phyloP scores from a whole-genome alignment of 1,139 yeast genomes.

The Pichia sp. region DNA sequence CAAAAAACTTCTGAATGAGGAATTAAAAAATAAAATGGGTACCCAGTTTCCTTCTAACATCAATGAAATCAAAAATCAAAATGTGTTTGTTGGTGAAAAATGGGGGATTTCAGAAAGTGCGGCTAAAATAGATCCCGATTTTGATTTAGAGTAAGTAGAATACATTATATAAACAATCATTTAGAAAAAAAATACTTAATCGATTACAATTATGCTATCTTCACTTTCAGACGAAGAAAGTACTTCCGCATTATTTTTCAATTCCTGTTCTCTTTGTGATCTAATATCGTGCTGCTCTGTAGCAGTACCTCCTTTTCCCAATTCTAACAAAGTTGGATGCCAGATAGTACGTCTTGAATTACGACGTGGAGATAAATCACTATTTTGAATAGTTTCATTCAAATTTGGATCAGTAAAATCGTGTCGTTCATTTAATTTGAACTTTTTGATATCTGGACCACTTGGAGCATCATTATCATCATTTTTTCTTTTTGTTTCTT shows the following conservation, averaged over 20 bases:
- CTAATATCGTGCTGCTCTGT: conserved; percentile 11
- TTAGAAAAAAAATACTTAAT: not conserved
- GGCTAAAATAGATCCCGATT: conserved; percentile 40
- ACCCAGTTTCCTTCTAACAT: conserved; percentile 31
- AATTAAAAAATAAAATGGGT: conserved; percentile 27
- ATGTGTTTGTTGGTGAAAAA: conserved; percentile 35
- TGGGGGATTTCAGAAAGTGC: conserved; percentile 45
- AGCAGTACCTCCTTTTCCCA: conserved; percentile 11
- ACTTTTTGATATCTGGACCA: too few species aligned
- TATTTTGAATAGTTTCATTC: too few species aligned
- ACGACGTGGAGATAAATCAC: too few species aligned
- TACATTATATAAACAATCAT: not conserved
- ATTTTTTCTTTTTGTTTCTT: not conserved
- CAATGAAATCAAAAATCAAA: conserved; percentile 32
- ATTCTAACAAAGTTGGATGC: conserved; percentile 11
- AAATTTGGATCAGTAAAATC: too few species aligned
- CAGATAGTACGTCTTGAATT: conserved; percentile 5
- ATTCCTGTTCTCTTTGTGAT: conserved; percentile 2
- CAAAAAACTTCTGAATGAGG: conserved; percentile 25
- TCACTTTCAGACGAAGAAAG: conserved; percentile 3
- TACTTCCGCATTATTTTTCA: conserved; percentile 3
- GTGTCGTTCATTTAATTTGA: too few species aligned
- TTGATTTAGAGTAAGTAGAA: conserved; percentile 25
- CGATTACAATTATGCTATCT: conserved; percentile 6
- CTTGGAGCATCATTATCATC: too few species aligned